A percentile compares a stretch with the other conserved stretches of the same genome.
phyloP scores from a whole-genome alignment of 805 yeast species.

The Yarrowia sp. region DNA sequence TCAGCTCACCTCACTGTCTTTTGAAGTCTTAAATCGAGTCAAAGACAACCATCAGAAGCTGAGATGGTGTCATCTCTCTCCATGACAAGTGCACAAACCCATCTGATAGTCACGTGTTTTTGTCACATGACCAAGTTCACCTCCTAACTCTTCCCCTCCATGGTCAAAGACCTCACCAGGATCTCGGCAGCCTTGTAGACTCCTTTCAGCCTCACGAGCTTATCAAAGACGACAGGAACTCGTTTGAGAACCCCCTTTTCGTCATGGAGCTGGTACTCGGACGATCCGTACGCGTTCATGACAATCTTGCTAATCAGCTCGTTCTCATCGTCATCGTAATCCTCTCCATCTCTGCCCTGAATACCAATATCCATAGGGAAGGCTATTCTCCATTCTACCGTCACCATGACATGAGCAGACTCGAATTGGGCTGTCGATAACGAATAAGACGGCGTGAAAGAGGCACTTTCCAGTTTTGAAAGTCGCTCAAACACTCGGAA shows the following conservation, averaged over 20 bases:
- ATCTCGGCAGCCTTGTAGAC: not conserved
- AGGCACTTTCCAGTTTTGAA: not conserved
- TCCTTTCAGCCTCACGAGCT: slow-evolving; percentile 10
- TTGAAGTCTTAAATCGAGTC: too few species aligned
- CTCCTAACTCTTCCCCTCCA: not conserved
- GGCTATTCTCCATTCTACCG: slow-evolving; percentile 11
- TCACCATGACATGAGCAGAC: slow-evolving; percentile 2
- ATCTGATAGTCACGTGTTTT: too few species aligned
- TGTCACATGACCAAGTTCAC: too few species aligned
- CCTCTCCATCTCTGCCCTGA: not conserved
- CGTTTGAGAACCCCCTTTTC: not conserved
- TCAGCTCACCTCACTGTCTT: too few species aligned
- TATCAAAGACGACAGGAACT: slow-evolving; percentile 15
- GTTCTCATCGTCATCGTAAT: slow-evolving; percentile 3
- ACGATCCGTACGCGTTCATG: slow-evolving; percentile 16
- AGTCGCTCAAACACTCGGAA: not conserved
- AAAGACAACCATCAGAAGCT: too few species aligned
- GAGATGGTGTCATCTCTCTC: too few species aligned
- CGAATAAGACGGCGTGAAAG: not conserved
- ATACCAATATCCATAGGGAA: slow-evolving; percentile 18
- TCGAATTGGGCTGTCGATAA: not conserved
- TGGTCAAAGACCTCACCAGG: slow-evolving; percentile 10
- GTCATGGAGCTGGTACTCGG: slow-evolving; percentile 1
- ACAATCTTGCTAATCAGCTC: not conserved
- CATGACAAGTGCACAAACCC: too few species aligned